Percentiles rank a stretch among this genome's conserved stretches.
These are phyloP conservation scores for Zea mays DNA, from an alignment of 176 grass and related monocot species.

Conservation along the genomic window Zm-B73-REFERENCE-NAM-5.0 NC_050098.1:212975001-212975500, in stretches of 20 bases:
- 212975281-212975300: constrained; percentile 86
- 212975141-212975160: constrained; percentile 10
- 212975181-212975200: not conserved
- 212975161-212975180: constrained; percentile 13
- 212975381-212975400: constrained; percentile 8
- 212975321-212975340: constrained; percentile 47
- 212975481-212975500: constrained; percentile 46
- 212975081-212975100: not conserved
- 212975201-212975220: constrained; percentile 8
- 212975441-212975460: constrained; percentile 85
- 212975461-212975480: constrained; percentile 76
- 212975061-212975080: not conserved
- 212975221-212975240: not conserved
- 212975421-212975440: constrained; percentile 73
- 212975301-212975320: constrained; percentile 84
- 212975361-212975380: constrained; percentile 5
- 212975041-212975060: not conserved
- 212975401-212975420: constrained; percentile 47
- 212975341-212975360: constrained; percentile 15
- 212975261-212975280: constrained; percentile 78
- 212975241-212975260: constrained; percentile 48
- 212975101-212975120: constrained; percentile 20
- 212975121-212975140: not conserved
- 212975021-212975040: not conserved
- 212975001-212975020: not conserved